phyloP scores from a whole-genome alignment of 352 stramenopile species.

The Phytophthora cactorum region DNA sequence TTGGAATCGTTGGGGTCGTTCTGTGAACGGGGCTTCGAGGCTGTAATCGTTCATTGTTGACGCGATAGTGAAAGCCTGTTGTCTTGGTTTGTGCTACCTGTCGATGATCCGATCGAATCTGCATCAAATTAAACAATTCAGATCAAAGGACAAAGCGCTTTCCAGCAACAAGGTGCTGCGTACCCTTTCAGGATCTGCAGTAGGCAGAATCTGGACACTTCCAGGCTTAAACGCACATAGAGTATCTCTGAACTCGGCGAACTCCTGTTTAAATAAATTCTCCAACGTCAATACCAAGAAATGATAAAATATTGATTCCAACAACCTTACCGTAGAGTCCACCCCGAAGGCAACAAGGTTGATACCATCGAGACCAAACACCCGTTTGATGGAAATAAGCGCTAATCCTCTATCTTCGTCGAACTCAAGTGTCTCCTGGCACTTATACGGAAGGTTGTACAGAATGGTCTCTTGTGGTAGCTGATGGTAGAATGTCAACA shows the following conservation, averaged over 20 bases:
- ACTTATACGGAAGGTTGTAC: slow-evolving; percentile 61
- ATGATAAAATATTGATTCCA: neutral
- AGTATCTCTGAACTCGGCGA: slow-evolving; percentile 7
- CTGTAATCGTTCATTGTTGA: neutral
- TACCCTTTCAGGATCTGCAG: slow-evolving; percentile 1
- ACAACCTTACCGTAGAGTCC: slow-evolving; percentile 2
- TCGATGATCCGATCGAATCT: neutral
- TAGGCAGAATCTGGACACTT: neutral
- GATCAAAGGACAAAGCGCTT: neutral
- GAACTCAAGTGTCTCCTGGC: slow-evolving; percentile 49
- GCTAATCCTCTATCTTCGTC: slow-evolving; percentile 29
- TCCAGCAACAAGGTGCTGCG: neutral
- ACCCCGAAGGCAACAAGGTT: slow-evolving; percentile 12
- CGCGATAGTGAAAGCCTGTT: neutral
- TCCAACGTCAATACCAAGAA: neutral
- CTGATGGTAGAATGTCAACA: slow-evolving; percentile 59
- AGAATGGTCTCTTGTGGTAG: slow-evolving; percentile 46
- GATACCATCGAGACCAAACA: slow-evolving; percentile 19
- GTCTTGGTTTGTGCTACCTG: neutral
- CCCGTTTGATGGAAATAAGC: slow-evolving; percentile 28
- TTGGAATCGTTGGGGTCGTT: neutral
- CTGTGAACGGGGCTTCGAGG: neutral
- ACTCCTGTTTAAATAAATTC: slow-evolving; percentile 6
- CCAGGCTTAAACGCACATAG: neutral
- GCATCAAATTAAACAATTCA: neutral